Base-by-base conservation (phyloP, 805 yeast genomes). In the Wickerhamiella galacta region DNA sequence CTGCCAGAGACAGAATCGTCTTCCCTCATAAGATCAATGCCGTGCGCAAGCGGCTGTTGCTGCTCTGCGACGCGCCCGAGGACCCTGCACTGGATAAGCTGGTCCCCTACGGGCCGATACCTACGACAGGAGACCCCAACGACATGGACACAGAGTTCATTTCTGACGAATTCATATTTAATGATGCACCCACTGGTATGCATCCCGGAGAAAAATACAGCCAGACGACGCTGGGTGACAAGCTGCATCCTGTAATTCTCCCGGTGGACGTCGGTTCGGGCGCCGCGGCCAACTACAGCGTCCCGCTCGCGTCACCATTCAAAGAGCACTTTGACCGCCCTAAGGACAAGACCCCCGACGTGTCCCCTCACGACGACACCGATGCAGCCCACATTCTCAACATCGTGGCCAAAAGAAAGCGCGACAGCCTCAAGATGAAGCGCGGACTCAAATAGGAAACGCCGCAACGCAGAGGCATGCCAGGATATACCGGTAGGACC, bases 381-480 rank as follows among this genome's bases (percentile, higher is more conserved):
- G 29, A 29, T 14, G 22, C 35, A 32, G 23, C 14, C 44, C 37
- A 40, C 4, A 35, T 53, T 26, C 51, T 44, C 42, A 66, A 66
- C 39, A 64, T 58, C 19, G 67, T 71, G 2, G 60, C 66, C 18
- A 63, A 62, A 39, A 54, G 72, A 38, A 68, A 68, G 46, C 60
- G 73, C 42, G 72, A 67, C 39, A 60, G 68, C 40, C 46, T 68
- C 39, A 62, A 66, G 36, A 46, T 66, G 44, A 67, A 67, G 46
- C 60, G 72, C 44, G 55, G 55, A 23, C 20, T 34, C 20, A 30
- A 34, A 25, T 25, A 19, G 16, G n/a, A n/a, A n/a, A n/a, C n/a
- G n/a, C n/a, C n/a, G n/a, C n/a, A n/a, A n/a, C n/a, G n/a, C n/a
- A n/a, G n/a, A n/a, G n/a, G n/a, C n/a, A n/a, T n/a, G n/a, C n/a